phyloP scores from a whole-genome alignment of 176 grass and related monocot species.

The Themeda triandra region DNA sequence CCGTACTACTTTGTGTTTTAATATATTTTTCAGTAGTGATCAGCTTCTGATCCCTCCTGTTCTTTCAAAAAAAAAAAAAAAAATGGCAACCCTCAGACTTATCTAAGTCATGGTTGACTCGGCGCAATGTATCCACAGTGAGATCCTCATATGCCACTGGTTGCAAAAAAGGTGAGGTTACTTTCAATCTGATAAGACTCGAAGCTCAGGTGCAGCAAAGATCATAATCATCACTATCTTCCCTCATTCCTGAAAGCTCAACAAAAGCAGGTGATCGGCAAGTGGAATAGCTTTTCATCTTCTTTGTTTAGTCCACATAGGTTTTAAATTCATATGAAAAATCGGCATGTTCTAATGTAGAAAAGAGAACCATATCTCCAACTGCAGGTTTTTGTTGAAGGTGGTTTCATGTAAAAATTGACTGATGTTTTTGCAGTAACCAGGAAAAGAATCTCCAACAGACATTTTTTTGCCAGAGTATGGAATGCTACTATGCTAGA shows the following conservation, averaged over 20 bases:
- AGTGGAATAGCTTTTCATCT: constrained; percentile 25
- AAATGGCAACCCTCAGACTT: background rate
- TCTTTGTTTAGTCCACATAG: constrained; percentile 14
- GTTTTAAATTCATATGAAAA: background rate
- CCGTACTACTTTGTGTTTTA: too few relatives aligned
- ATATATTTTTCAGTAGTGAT: too few relatives aligned
- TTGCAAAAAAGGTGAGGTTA: constrained; percentile 10
- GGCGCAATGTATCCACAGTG: background rate
- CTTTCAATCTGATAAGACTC: constrained; percentile 33
- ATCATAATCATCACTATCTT: constrained; percentile 13
- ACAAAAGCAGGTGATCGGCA: constrained; percentile 33
- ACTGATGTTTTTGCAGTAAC: background rate
- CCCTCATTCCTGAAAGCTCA: constrained; percentile 14
- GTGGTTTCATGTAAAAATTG: background rate
- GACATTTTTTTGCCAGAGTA: background rate
- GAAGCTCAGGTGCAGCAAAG: constrained; percentile 17
- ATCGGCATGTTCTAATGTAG: background rate
- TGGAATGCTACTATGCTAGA: constrained; percentile 1
- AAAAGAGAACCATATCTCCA: background rate
- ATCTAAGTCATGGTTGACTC: background rate
- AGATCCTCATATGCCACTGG: constrained; percentile 25
- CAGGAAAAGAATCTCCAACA: background rate
- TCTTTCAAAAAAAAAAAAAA: too few relatives aligned
- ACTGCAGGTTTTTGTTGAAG: background rate
- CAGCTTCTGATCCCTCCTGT: too few relatives aligned